Evolutionary conservation across 1,284 basidiomycete genomes (phyloP).

Genomic region (Ganoderma lingzhi): DNA sequence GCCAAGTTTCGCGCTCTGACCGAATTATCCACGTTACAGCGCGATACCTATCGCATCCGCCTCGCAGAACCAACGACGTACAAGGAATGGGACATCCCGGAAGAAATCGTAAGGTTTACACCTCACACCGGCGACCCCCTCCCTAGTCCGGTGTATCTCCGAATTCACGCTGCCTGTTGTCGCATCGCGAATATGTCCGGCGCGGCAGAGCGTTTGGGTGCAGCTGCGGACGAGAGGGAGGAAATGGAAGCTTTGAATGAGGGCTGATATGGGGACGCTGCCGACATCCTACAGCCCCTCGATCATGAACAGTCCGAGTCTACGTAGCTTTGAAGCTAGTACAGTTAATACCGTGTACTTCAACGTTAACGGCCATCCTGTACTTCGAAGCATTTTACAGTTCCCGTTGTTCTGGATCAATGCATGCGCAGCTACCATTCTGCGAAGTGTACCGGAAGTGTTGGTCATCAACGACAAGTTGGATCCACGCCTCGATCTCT

Average conservation of each 20-base stretch:
- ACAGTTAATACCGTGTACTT: too few relatives aligned
- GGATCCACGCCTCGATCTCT: too few relatives aligned
- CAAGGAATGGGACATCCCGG: neutral
- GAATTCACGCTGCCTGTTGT: constrained; percentile 46
- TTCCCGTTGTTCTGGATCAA: too few relatives aligned
- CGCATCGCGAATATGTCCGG: constrained; percentile 48
- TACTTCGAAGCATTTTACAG: too few relatives aligned
- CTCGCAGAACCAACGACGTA: neutral
- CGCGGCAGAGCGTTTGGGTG: constrained; percentile 43
- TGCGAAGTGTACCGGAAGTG: too few relatives aligned
- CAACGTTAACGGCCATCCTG: too few relatives aligned
- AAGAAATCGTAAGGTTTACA: neutral
- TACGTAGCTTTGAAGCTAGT: neutral
- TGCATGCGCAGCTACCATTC: too few relatives aligned
- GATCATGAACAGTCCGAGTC: neutral
- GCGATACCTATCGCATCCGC: neutral
- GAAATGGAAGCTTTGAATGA: neutral
- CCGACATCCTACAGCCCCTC: neutral
- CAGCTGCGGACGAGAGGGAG: constrained; percentile 18
- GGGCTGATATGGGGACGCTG: neutral
- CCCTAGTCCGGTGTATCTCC: constrained; percentile 31
- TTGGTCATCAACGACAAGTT: too few relatives aligned
- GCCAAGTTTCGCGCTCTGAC: neutral
- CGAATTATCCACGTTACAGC: neutral
- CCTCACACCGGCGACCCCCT: constrained; percentile 1